Base-by-base conservation (phyloP, 345 rosid genomes). In the Anastatica hierochuntica region DNA sequence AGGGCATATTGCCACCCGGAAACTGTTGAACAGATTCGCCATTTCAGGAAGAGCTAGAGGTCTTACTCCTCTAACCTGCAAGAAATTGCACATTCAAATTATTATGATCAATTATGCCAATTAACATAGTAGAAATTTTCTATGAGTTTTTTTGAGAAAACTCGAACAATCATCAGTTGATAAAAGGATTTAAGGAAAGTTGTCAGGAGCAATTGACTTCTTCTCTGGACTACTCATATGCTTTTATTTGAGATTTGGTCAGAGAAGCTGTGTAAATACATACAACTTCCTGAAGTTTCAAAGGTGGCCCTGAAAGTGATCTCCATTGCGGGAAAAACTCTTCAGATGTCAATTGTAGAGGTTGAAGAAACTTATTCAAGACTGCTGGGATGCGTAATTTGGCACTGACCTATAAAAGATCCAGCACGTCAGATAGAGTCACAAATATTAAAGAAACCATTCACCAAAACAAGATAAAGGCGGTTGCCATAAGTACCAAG, bases 241-340 rank as follows among this genome's bases (percentile, higher is more conserved):
- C 39, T 49, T 56, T 17, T 14, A 9, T 42, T 24, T 51, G 10
- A 17, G 41, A 23, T 33, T 11, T 37, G 16, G 19, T 21, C 20
- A 61, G 58, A 47, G 57, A 37, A 38, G 48, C 3, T 8, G 36
- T 56, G 23, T 17, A 70, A 66, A 66, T 44, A 73, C 88, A 53
- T 79, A 94, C 99, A 71, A 94, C 99, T 88, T 94, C 99, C 73
- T 94, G 99, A 75, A 94, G 94, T 79, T 85, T 94, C 61, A 94
- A 66, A 15, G 97, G 97, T 55, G 95, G 95, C 35, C 99, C 99
- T 15, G 97, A 75, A 60, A 94, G 85, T 36, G 83, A 78, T 80
- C 94, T 83, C 99, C 99, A 94, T 68, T 94, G 97, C 14, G 89
- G 81, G 67, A 94, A 94, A 66, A 94, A 88, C 73, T 94, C 95